Evolutionary conservation across 148 eudicot genomes (phyloP).

Genomic region (Rhododendron vialii): DNA sequence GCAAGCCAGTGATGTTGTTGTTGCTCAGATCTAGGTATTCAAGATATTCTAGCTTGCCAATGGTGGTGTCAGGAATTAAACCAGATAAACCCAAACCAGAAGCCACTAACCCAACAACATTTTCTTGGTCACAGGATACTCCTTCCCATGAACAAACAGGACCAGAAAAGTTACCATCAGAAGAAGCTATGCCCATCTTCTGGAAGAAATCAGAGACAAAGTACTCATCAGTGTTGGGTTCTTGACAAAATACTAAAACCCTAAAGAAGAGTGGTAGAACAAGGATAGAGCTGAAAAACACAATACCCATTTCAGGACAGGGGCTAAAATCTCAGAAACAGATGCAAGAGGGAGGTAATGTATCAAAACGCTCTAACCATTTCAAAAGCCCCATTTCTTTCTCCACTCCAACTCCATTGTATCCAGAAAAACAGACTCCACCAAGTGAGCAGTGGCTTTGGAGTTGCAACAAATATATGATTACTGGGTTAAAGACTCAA

Average conservation of each 20-base stretch:
- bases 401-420: constrained; percentile 21
- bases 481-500: not conserved
- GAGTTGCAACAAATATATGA: not conserved
- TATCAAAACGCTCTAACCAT: constrained; percentile 1
- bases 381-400: not conserved
- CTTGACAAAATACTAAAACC: constrained; percentile 28
- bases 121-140: constrained; percentile 40
- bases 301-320: constrained; percentile 27
- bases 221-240: constrained; percentile 56
- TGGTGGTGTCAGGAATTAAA: constrained; percentile 51
- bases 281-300: constrained; percentile 20
- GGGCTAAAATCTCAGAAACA: not conserved
- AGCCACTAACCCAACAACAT: constrained; percentile 31
- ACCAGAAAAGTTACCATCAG: constrained; percentile 28
- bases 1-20: constrained; percentile 43
- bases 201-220: constrained; percentile 43
- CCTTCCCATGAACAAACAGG: constrained; percentile 54
- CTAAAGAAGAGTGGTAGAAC: constrained; percentile 28
- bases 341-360: constrained; percentile 2
- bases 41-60: constrained; percentile 51
- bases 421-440: constrained; percentile 11
- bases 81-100: constrained; percentile 52
- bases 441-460: not conserved
- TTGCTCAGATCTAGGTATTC: constrained; percentile 46
- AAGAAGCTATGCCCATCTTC: constrained; percentile 42